Conservation (phyloP, 768 basidiomycete genomes). For the Podaxis carcinomalis region DNA sequence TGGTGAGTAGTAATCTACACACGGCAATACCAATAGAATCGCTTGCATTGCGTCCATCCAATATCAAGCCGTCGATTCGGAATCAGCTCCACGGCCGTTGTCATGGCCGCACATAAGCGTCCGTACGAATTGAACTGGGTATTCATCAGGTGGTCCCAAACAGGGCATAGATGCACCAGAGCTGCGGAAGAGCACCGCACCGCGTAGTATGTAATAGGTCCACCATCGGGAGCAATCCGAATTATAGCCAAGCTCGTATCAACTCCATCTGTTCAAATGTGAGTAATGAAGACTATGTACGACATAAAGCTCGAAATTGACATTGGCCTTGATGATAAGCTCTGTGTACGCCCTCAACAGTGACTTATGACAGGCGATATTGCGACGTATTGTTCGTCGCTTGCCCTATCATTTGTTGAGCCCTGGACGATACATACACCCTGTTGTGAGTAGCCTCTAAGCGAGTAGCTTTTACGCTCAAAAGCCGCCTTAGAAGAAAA, state of each 20-base stretch:
- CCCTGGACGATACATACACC: constrained; percentile 22
- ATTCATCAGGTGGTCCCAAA: neutral
- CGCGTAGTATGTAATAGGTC: neutral
- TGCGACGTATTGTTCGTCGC: constrained; percentile 16
- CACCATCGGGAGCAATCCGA: neutral
- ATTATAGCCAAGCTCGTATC: neutral
- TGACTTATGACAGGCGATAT: constrained; percentile 18
- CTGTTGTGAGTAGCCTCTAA: constrained; percentile 19
- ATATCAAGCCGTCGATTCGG: constrained; percentile 3
- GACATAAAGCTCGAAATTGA: constrained; percentile 22
- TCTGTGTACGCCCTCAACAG: constrained; percentile 18
- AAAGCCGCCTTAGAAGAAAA: constrained; percentile 18
- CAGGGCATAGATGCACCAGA: neutral
- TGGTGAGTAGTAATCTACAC: neutral
- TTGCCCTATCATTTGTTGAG: constrained; percentile 19
- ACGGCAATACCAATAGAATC: neutral
- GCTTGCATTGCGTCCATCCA: constrained; percentile 1
- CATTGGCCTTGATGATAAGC: constrained; percentile 21
- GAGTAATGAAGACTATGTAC: constrained; percentile 13
- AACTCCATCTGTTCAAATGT: neutral
- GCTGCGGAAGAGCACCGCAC: neutral
- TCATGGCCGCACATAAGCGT: neutral
- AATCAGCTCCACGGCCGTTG: constrained; percentile 7
- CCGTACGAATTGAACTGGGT: constrained; percentile 6
- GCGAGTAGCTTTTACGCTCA: constrained; percentile 22